Evolutionary conservation across 2,329 filamentous ascomycete genomes (phyloP).

Genomic region (Alternaria sp.): DNA sequence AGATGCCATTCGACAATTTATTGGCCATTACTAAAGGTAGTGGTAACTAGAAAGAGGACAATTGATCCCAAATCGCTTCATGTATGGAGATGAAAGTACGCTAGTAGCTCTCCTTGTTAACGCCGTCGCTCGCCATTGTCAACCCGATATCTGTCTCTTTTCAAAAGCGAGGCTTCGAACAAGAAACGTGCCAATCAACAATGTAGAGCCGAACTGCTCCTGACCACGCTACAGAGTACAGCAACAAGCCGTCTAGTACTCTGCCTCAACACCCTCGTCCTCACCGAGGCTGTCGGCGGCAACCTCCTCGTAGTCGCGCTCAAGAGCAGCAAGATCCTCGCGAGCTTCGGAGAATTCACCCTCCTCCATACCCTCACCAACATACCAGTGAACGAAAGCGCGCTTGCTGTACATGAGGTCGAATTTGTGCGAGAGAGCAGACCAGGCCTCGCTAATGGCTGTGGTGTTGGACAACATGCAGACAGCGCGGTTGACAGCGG

Average conservation of each 20-base stretch:
- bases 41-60: constrained; percentile 42
- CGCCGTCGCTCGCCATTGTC: constrained; percentile 31
- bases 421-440: constrained; percentile 95
- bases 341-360: constrained; percentile 99
- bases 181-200: constrained; percentile 38
- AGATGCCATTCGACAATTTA: constrained; percentile 30
- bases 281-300: constrained; percentile 91
- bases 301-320: constrained; percentile 97
- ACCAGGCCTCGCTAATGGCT: constrained; percentile 98
- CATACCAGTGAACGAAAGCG: constrained; percentile 99
- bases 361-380: constrained; percentile 99
- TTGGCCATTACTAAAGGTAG: constrained; percentile 41
- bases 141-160: constrained; percentile 27
- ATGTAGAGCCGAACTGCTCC: constrained; percentile 37
- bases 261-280: constrained; percentile 83
- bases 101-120: constrained; percentile 31
- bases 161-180: constrained; percentile 35
- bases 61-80: constrained; percentile 37
- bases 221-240: constrained; percentile 29
- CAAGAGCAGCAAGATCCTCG: constrained; percentile 96
- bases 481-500: constrained; percentile 97
- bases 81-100: constrained; percentile 27
- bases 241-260: constrained; percentile 72
- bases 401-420: constrained; percentile 99
- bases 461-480: constrained; percentile 99